Evolutionary conservation across 108 stramenopile genomes (phyloP).

Genomic region (Nitzschia inconspicua): DNA sequence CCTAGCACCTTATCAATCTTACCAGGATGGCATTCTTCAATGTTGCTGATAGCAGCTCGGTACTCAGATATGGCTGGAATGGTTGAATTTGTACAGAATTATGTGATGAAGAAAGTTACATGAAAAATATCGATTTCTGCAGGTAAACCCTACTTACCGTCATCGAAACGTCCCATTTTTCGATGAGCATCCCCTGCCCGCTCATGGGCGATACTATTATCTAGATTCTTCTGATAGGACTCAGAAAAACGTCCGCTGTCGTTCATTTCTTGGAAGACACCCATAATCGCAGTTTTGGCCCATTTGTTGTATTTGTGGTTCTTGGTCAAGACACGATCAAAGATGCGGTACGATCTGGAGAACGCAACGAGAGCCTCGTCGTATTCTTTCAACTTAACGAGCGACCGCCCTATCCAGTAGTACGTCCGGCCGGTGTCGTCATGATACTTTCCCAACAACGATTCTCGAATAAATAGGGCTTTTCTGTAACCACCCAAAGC

Average conservation of each 20-base stretch:
- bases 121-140: too few species aligned
- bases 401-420: constrained; percentile 31
- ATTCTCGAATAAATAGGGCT: constrained; percentile 26
- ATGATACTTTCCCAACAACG: constrained; percentile 29
- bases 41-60: constrained; percentile 1
- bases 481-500: constrained; percentile 22
- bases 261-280: constrained; percentile 13
- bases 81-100: too few species aligned
- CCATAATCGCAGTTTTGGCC: constrained; percentile 15
- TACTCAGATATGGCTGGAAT: constrained; percentile 8
- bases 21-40: constrained; percentile 31
- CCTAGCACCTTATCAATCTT: too few species aligned
- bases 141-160: too few species aligned
- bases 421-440: constrained; percentile 30
- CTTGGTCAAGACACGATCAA: constrained; percentile 20
- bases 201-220: constrained; percentile 19
- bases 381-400: constrained; percentile 24
- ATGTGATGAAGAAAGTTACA: too few species aligned
- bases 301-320: constrained; percentile 29
- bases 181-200: constrained; percentile 18
- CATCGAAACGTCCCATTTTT: constrained; percentile 19
- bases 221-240: constrained; percentile 6
- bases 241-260: neutral
- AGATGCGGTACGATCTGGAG: constrained; percentile 27
- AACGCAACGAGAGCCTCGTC: constrained; percentile 31